A percentile compares a stretch with the other conserved stretches of the same genome.
Conservation (phyloP, 2,329 filamentous ascomycete species). For the Phialophora tarda region DNA sequence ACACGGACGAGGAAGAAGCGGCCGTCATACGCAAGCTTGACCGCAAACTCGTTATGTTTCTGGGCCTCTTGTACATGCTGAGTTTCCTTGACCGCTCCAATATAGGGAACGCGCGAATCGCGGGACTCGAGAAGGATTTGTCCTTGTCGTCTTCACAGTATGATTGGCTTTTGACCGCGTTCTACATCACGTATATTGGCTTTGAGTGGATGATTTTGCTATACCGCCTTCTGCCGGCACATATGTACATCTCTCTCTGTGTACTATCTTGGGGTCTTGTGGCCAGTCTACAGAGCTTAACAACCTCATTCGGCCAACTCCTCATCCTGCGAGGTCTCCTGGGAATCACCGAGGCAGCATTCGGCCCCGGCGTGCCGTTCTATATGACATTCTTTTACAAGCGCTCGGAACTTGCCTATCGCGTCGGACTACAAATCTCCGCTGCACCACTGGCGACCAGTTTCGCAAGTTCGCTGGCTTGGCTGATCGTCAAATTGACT, state of each 20-base stretch:
- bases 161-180: constrained; percentile 66
- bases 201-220: constrained; percentile 72
- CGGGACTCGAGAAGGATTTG: constrained; percentile 62
- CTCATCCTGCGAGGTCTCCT: constrained; percentile 50
- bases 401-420: constrained; percentile 76
- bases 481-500: constrained; percentile 74
- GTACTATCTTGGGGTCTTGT: constrained; percentile 79
- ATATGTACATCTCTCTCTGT: constrained; percentile 63
- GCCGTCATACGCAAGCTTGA: constrained; percentile 77
- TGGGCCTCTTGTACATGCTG: constrained; percentile 81
- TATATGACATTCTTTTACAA: constrained; percentile 69
- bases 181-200: constrained; percentile 68
- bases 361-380: constrained; percentile 67
- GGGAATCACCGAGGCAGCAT: constrained; percentile 66
- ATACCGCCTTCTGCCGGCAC: constrained; percentile 64
- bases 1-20: constrained; percentile 71
- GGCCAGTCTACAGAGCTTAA: constrained; percentile 66
- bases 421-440: constrained; percentile 85
- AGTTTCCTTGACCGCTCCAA: constrained; percentile 85
- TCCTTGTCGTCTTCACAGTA: constrained; percentile 62
- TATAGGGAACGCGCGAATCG: constrained; percentile 68
- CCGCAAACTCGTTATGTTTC: constrained; percentile 75
- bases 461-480: constrained; percentile 77
- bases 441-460: constrained; percentile 67
- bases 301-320: constrained; percentile 61